Base-by-base conservation (phyloP, 306 rosid species). In the Prunus davidiana region DNA sequence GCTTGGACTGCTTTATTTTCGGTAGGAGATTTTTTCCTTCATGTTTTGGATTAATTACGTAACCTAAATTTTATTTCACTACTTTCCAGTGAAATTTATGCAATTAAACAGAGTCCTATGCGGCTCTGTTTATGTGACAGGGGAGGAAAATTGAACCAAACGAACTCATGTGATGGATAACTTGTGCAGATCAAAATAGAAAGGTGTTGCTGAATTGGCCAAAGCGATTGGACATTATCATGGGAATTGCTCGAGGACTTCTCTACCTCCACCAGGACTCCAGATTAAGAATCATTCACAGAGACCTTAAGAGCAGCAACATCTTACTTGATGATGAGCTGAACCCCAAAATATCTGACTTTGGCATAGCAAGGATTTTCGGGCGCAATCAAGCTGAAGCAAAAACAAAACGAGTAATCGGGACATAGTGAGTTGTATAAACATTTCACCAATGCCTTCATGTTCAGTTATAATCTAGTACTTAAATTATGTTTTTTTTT, bases 341-440 rank as follows among this genome's bases (percentile, higher is more conserved):
- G 79, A 78, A 82, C 22, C 85, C 82, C 1, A 82, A 78, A 68
- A 82, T 78, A 38, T 67, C 82, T 51, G 82, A 82, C 49, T 82
- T 82, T 52, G 85, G 85, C 5, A 57, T 78, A 46, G 85, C 85
- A 30, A 77, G 82, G 57, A 72, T 71, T 61, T 80, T 51, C 38
- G 61, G 72, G 4, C 67, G 68, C 73, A 62, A 75, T 69, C 76
- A 80, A 28, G 68, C 60, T 3, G 80, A 80, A 69, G 84, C 70
- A 51, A 51, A 80, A 16, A 80, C 84, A 38, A 61, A 60, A 25
- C 61, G 69, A 55, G 62, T 78, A 49, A 54, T 82, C 12, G 82
- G 85, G 34, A 80, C 84, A 20, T 75, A 67, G 80, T 75, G 49
- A 75, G 76, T 62, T 10, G 10, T 8, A 34, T 16, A 30, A 1